Evolutionary conservation across 176 grass and related monocot species (phyloP), one percentile per base, ranked within the genome.

Genomic region (Oryza meridionalis): DNA sequence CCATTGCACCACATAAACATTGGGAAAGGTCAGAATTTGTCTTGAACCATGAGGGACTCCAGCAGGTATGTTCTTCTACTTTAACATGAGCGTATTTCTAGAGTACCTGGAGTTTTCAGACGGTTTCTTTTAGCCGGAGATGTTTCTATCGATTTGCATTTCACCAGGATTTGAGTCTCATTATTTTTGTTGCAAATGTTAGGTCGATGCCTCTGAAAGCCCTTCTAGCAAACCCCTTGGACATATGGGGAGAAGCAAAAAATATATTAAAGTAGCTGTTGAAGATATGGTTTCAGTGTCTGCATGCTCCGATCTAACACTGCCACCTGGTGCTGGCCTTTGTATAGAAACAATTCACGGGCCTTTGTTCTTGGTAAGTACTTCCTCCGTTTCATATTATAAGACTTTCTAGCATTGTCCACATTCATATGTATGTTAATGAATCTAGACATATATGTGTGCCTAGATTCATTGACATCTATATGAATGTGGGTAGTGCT

Each of bases 21-120:
- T 95, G 93, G 93, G 87, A 88, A 70, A 92, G 91, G 77, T 90
- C 88, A 21, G 90, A 92, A 15, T 95, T 95, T 80, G 55, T 86
- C 73, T 85, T 95, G 51, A 95, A 95, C 75, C 93, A 95, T 6
- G 88, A 88, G 49, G 85, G 80, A 65, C 85, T 95, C 40, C 88
- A 88, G 58, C 85, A 95, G 93, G 90, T 95, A 69, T 65, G 65
- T 80, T 76, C 33, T 80, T 44, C 15, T 77, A 70, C 62, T 25
- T 66, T 79, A 61, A 33, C 32, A 29, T 9, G 37, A 26, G 12
- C 49, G 9, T n/a, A 51, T 6, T 58, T 58, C 53, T 58, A 58
- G 53, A 58, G 53, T n/a, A 21, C 19, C 17, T 58, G 19, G 53
- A 58, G 53, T 58, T 58, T n/a, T 58, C 51, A n/a, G 19, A 8